These are phyloP conservation scores for Rhodocollybia butyracea DNA, from an alignment of 768 basidiomycete species.

Conservation along the genomic window DNA sequence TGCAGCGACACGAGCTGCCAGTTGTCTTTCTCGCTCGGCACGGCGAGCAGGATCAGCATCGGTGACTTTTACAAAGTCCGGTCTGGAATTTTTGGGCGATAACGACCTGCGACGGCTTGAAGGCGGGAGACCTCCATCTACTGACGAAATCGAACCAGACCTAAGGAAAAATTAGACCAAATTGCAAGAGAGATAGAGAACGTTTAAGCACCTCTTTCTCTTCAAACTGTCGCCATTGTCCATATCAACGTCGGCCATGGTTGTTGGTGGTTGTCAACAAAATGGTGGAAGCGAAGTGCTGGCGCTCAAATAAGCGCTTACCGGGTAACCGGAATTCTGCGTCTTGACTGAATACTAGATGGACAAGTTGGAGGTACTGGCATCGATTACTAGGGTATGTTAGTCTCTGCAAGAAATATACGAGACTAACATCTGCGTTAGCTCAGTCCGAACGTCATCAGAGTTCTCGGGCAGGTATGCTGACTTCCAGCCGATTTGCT, in stretches of 20 bases:
- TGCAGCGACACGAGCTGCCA: conserved; percentile 67
- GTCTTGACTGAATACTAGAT: conserved; percentile 24
- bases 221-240: conserved; percentile 36
- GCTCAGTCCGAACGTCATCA: conserved; percentile 66
- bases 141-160: conserved; percentile 46
- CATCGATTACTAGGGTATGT: conserved; percentile 53
- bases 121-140: conserved; percentile 38
- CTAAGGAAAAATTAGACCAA: conserved; percentile 24
- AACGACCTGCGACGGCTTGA: conserved; percentile 41
- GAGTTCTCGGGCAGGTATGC: conserved; percentile 73
- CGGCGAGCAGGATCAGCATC: conserved; percentile 79
- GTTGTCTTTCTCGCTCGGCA: conserved; percentile 75
- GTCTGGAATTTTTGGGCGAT: conserved; percentile 32
- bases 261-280: not conserved
- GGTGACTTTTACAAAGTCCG: conserved; percentile 38
- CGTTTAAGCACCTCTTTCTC: conserved; percentile 40
- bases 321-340: not conserved
- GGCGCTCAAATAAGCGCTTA: not conserved
- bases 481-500: not conserved
- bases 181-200: not conserved
- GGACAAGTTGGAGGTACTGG: conserved; percentile 50
- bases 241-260: conserved; percentile 41
- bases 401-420: not conserved
- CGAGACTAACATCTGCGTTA: conserved; percentile 20
- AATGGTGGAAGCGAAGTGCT: not conserved